Conservation (phyloP, 2,329 filamentous ascomycete genomes). For the Trichophyton benhamiae region DNA sequence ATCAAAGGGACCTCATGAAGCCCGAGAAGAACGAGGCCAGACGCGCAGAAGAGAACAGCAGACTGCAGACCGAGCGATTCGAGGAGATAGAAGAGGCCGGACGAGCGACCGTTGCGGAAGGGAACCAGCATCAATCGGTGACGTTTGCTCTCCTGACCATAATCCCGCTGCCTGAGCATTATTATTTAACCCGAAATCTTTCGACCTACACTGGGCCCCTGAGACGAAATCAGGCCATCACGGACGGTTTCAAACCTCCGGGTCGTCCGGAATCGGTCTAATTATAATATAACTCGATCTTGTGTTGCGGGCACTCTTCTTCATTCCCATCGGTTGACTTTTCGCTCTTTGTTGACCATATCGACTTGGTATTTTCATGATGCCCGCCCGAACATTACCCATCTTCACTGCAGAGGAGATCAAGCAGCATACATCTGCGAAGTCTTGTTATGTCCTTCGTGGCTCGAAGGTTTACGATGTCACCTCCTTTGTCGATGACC, state of each 20-base stretch:
- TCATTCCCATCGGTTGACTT: not conserved
- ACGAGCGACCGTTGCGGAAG: not conserved
- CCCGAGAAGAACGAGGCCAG: not conserved
- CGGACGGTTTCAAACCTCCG: not conserved
- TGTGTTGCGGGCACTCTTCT: not conserved
- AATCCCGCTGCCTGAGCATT: not conserved
- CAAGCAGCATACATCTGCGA: conserved; percentile 60
- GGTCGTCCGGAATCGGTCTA: conserved; percentile 6
- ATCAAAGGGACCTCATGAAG: not conserved
- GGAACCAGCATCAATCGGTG: not conserved
- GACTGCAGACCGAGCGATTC: not conserved
- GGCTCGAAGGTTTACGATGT: conserved; percentile 89
- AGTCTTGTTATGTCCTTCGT: conserved; percentile 88
- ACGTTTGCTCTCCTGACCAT: not conserved
- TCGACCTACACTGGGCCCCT: not conserved
- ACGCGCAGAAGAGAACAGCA: not conserved
- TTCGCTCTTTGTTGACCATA: not conserved
- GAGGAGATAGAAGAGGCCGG: not conserved
- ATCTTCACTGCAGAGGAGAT: conserved; percentile 73
- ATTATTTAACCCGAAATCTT: not conserved
- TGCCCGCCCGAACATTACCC: conserved; percentile 72
- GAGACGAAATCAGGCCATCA: conserved; percentile 3
- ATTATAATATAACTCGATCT: not conserved
- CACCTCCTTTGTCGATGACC: conserved; percentile 77
- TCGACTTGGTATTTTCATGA: conserved; percentile 28